A percentile compares a stretch with the other conserved stretches of the same genome.
Evolutionary conservation across 2,329 filamentous ascomycete species (phyloP).

Genomic region (Xylaria sp.): DNA sequence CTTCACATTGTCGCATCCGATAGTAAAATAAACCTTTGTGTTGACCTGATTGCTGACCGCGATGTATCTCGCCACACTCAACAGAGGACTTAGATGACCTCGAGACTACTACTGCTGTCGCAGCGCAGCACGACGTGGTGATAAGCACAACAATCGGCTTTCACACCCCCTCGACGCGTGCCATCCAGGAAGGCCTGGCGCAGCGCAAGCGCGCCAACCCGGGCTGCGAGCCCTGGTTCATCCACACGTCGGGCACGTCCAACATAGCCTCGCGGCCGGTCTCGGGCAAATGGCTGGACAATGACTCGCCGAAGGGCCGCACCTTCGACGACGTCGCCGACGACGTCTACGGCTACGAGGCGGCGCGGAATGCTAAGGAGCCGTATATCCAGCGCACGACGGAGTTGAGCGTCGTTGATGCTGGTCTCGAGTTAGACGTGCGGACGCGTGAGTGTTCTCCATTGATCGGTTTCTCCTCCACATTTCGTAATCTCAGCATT

Average conservation of each 20-base stretch:
- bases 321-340: constrained; percentile 56
- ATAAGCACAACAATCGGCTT: constrained; percentile 57
- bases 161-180: constrained; percentile 53
- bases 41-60: background rate
- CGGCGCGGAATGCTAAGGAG: constrained; percentile 51
- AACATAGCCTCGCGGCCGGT: constrained; percentile 57
- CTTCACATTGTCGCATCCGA: background rate
- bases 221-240: constrained; percentile 50
- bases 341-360: constrained; percentile 57
- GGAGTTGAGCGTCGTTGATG: constrained; percentile 57
- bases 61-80: background rate
- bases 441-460: constrained; percentile 49
- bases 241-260: constrained; percentile 58
- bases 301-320: constrained; percentile 19
- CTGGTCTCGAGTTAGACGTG: constrained; percentile 54
- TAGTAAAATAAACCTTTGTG: background rate
- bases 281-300: constrained; percentile 42
- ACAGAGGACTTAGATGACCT: constrained; percentile 42
- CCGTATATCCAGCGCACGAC: constrained; percentile 57
- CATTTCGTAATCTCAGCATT: too few species aligned
- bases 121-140: constrained; percentile 50
- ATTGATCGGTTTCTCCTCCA: background rate
- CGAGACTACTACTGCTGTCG: constrained; percentile 36
- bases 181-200: constrained; percentile 57
- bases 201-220: constrained; percentile 50